Evolutionary conservation across 345 rosid genomes (phyloP), one percentile per base, ranked within the genome.

Genomic region (Citropsis articulata): DNA sequence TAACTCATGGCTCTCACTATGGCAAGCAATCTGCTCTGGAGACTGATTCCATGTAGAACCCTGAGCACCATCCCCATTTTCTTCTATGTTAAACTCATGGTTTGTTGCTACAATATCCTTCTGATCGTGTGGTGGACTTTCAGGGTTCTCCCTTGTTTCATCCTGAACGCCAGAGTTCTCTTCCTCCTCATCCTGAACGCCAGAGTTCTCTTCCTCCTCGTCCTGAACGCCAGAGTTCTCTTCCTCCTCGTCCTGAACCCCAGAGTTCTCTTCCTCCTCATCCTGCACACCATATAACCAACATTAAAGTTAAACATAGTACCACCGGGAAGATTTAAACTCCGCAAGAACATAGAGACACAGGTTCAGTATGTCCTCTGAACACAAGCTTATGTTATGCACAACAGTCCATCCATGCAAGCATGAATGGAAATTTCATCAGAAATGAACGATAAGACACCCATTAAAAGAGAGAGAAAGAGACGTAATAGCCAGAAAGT

Each of bases 11-110:
- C 80, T 78, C 73, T 74, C 82, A 78, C 79, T 76, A 10, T 70
- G 62, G 71, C 89, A 82, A 76, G 90, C 59, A 66, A 76, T 75
- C 73, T 85, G 90, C 79, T 80, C 84, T n/a, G 84, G 75, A 57
- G 91, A 80, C 76, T 81, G 85, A 77, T 66, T 45, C 61, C 70
- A 73, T 7, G 73, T 79, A 38, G 85, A 79, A 66, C 69, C 78
- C 63, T 84, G 77, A 79, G 64, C 81, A 72, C 83, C 80, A 61
- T 79, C 73, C 70, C 76, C 88, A 72, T 80, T 78, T 71, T 82
- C 83, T 75, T 79, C 80, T 69, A 16, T 71, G 28, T 69, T 77
- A 35, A 72, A 83, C 14, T 66, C 86, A 0, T 60, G 42, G 19
- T 66, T 77, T 68, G 73, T 77, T 48, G 71, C 79, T 73, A 75